A percentile compares a stretch with the other conserved stretches of the same genome.
Evolutionary conservation across 1,139 yeast genomes (phyloP).

Genomic region (Kodamaea alishanica): DNA sequence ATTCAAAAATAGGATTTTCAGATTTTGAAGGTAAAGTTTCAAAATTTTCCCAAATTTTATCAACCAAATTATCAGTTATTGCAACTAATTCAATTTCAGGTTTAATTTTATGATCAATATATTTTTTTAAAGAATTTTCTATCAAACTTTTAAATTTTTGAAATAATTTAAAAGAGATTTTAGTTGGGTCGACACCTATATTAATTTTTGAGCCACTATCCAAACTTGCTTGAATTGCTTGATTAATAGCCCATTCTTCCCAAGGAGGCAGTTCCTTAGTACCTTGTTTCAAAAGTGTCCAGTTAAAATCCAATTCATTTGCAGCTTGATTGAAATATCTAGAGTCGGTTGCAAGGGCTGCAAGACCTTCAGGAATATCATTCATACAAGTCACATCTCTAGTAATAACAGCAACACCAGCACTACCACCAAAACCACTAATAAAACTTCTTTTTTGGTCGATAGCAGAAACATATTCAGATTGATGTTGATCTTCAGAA

Average conservation of each 20-base stretch:
- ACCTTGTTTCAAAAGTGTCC: constrained; percentile 83
- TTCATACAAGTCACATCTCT: constrained; percentile 61
- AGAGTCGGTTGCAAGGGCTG: constrained; percentile 90
- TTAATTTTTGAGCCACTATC: constrained; percentile 41
- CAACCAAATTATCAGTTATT: constrained; percentile 67
- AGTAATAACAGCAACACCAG: constrained; percentile 88
- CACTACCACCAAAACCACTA: constrained; percentile 90
- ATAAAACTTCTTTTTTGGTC: constrained; percentile 87
- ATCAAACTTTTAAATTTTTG: constrained; percentile 26
- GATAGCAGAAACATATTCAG: constrained; percentile 75
- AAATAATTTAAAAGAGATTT: constrained; percentile 50
- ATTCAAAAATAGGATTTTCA: constrained; percentile 39
- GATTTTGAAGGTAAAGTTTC: constrained; percentile 48
- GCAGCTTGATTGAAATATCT: constrained; percentile 90
- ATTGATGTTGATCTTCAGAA: constrained; percentile 91
- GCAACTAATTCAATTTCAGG: constrained; percentile 60
- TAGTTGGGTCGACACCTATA: constrained; percentile 57
- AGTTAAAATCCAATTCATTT: constrained; percentile 82
- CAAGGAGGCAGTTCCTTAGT: constrained; percentile 71
- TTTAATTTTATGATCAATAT: constrained; percentile 18
- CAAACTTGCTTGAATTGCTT: constrained; percentile 52
- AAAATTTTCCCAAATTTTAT: constrained; percentile 63
- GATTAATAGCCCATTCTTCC: constrained; percentile 79
- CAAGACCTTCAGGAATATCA: constrained; percentile 58
- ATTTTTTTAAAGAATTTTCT: constrained; percentile 17